Evolutionary conservation across 2,329 filamentous ascomycete genomes (phyloP).

Genomic region (Arthroderma uncinatum): DNA sequence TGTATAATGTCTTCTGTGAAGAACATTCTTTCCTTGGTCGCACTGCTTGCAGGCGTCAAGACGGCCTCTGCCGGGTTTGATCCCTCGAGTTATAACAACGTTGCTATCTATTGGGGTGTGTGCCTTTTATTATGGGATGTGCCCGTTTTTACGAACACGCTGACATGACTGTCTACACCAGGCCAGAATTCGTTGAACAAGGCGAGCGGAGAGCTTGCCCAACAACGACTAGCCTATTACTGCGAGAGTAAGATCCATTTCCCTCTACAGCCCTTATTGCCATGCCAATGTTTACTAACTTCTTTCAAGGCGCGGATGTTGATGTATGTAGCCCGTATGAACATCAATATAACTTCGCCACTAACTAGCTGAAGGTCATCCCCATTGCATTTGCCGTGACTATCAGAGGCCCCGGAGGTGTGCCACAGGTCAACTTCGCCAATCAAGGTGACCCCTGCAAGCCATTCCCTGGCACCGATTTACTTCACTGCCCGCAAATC

Average conservation of each 20-base stretch:
- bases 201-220: constrained; percentile 9
- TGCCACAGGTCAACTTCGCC: constrained; percentile 47
- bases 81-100: constrained; percentile 39
- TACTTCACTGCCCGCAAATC: constrained; percentile 53
- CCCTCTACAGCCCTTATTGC: neutral
- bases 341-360: neutral
- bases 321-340: constrained; percentile 23
- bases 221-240: constrained; percentile 10
- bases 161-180: neutral
- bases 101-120: constrained; percentile 56
- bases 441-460: constrained; percentile 53
- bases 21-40: constrained; percentile 19
- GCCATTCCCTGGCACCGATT: constrained; percentile 45
- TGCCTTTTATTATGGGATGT: neutral
- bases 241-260: constrained; percentile 8
- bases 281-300: neutral
- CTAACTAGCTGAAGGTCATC: constrained; percentile 41
- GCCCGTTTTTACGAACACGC: neutral
- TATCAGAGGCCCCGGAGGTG: constrained; percentile 40
- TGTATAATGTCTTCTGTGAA: constrained; percentile 22
- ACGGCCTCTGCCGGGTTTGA: constrained; percentile 33
- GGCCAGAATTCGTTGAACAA: constrained; percentile 49
- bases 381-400: constrained; percentile 52
- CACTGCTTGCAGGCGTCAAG: constrained; percentile 22
- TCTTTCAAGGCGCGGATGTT: constrained; percentile 6